Evolutionary conservation across 805 yeast species (phyloP), one percentile per base, ranked within the genome.

Genomic region (Hanseniaspora taiwanica): DNA sequence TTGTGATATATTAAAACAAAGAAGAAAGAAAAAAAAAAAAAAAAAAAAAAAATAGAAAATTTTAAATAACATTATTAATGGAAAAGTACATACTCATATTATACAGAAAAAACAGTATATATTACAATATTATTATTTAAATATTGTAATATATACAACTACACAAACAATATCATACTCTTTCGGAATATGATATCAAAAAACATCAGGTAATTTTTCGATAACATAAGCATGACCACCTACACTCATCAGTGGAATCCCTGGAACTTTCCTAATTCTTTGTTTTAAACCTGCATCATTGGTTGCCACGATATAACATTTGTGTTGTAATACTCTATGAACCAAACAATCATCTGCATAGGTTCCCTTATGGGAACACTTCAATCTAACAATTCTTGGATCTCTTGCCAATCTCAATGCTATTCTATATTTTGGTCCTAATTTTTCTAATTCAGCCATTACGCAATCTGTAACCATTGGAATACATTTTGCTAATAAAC

Each of bases 331-430:
- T 6, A 91, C 94, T 51, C 98, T 71, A 57, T 81, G 78, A 14
- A 91, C 97, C 7, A 91, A 58, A 60, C 98, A 91, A 62, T 91
- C 98, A 75, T 91, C 98, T 21, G 98, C 98, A 66, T 91, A 91
- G 0, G 96, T 89, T 23, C 98, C 98, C 51, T 81, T 82, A 55
- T 91, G 98, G 9, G 89, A 68, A 55, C 98, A 91, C 34, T 78
- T 83, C 37, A 91, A 67, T 45, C 96, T 71, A 50, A 83, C 72
- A 27, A 91, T 80, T 52, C 97, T 69, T 34, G 96, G 96, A 57
- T 91, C 98, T 49, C 83, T 81, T 18, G 98, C 98, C 54, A 91
- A 65, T 43, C 81, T 77, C 48, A 91, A 68, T 0, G 98, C 98
- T 47, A 91, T 91, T 55, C 97, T 72, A 60, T 82, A 91, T 57